These are phyloP conservation scores for Colletotrichum lupini DNA, from an alignment of 2,329 filamentous ascomycete genomes.

Conservation along the genomic window DNA sequence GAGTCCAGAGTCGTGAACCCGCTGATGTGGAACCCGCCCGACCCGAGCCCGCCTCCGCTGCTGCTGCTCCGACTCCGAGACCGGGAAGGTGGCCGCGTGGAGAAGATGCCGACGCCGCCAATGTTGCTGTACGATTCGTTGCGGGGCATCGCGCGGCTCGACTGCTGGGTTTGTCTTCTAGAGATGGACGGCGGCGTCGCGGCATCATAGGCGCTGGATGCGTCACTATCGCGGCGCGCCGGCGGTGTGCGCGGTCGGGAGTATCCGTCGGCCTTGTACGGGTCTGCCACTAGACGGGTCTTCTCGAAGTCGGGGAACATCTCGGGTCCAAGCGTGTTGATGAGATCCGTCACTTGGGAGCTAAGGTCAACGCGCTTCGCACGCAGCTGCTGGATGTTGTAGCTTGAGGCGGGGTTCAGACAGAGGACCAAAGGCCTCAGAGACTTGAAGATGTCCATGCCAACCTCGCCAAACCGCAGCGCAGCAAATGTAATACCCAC, in stretches of 20 bases:
- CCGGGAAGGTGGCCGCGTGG: constrained; percentile 86
- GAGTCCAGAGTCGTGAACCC: constrained; percentile 76
- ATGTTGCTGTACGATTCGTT: constrained; percentile 97
- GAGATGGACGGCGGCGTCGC: constrained; percentile 54
- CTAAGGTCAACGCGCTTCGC: constrained; percentile 79
- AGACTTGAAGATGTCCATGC: constrained; percentile 98
- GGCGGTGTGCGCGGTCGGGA: constrained; percentile 38
- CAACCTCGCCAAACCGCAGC: constrained; percentile 94
- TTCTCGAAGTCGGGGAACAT: constrained; percentile 97
- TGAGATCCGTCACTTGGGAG: constrained; percentile 85
- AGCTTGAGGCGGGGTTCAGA: constrained; percentile 84
- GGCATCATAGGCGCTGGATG: constrained; percentile 53
- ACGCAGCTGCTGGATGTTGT: constrained; percentile 84
- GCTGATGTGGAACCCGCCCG: constrained; percentile 72
- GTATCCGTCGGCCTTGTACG: constrained; percentile 52
- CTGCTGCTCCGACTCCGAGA: constrained; percentile 77
- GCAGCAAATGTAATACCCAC: constrained; percentile 91
- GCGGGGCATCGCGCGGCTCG: constrained; percentile 71
- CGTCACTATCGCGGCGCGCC: constrained; percentile 60
- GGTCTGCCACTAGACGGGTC: constrained; percentile 73
- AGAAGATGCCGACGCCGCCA: constrained; percentile 88
- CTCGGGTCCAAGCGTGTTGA: constrained; percentile 95
- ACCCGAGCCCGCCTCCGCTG: constrained; percentile 70
- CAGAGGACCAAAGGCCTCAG: constrained; percentile 87
- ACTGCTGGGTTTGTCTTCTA: constrained; percentile 63